Conservation (phyloP, 2,329 filamentous ascomycete genomes). For the Hirsutella thompsonii region DNA sequence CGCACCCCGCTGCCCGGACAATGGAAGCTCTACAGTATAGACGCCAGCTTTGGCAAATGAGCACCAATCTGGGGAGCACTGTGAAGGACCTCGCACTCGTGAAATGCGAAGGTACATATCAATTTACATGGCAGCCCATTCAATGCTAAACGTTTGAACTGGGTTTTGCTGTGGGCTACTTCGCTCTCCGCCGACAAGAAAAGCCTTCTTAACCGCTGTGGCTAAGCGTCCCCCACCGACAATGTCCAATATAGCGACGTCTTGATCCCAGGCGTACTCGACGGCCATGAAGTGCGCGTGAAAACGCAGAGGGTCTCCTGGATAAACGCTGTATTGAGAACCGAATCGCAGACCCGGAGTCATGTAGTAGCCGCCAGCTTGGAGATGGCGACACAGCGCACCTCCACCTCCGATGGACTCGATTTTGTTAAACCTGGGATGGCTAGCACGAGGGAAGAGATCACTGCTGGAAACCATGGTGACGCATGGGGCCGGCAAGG, state of each 20-base stretch:
- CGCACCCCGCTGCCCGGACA: too few species aligned
- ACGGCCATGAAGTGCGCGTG: slow-evolving; percentile 89
- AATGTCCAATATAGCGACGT: slow-evolving; percentile 72
- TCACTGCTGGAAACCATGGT: slow-evolving; percentile 23
- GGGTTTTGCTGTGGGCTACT: slow-evolving; percentile 17
- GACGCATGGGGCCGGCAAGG: slow-evolving; percentile 4
- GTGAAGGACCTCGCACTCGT: too few species aligned
- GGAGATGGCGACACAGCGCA: slow-evolving; percentile 69
- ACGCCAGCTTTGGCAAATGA: too few species aligned
- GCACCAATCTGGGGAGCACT: too few species aligned
- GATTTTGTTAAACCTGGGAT: slow-evolving; percentile 4
- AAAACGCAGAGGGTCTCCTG: slow-evolving; percentile 85
- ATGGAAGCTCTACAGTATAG: too few species aligned
- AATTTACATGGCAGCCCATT: slow-evolving; percentile 83
- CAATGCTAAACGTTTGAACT: slow-evolving; percentile 69
- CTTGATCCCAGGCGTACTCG: slow-evolving; percentile 77
- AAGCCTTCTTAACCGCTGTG: slow-evolving; percentile 93
- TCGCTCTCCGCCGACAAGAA: slow-evolving; percentile 64
- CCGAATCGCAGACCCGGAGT: slow-evolving; percentile 90
- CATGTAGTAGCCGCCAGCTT: slow-evolving; percentile 69
- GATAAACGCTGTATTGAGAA: slow-evolving; percentile 88
- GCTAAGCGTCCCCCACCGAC: slow-evolving; percentile 78
- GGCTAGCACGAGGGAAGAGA: slow-evolving; percentile 11
- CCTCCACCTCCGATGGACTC: slow-evolving; percentile 11
- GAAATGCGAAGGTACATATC: background rate